A percentile compares a stretch with the other conserved stretches of the same genome.
phyloP scores from a whole-genome alignment of 2,329 filamentous ascomycete species.

The Curvularia sp. region DNA sequence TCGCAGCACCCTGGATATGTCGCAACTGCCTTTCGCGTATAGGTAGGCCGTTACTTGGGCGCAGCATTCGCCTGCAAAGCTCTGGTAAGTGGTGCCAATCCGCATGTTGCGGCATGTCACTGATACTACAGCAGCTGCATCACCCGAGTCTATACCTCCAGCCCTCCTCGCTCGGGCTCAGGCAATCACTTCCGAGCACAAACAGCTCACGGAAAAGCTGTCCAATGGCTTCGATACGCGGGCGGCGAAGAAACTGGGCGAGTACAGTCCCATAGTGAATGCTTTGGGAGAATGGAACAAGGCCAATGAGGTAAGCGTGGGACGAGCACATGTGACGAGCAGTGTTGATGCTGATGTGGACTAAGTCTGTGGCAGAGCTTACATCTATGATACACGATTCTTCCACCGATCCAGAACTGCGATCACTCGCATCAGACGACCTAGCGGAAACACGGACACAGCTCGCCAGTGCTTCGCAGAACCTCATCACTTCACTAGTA shows the following conservation, averaged over 20 bases:
- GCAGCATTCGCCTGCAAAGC: conserved; percentile 38
- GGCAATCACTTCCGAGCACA: conserved; percentile 63
- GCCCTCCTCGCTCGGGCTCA: conserved; percentile 64
- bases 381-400: conserved; percentile 76
- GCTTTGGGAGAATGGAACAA: conserved; percentile 65
- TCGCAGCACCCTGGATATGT: conserved; percentile 55
- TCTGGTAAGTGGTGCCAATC: conserved; percentile 26
- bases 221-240: conserved; percentile 63
- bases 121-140: conserved; percentile 30
- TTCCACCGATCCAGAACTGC: conserved; percentile 65
- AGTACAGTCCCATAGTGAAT: conserved; percentile 60
- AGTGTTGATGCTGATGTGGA: conserved; percentile 29
- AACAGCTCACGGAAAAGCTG: conserved; percentile 60
- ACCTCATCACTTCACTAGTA: conserved; percentile 78
- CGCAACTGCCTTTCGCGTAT: conserved; percentile 56
- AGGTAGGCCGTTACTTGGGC: conserved; percentile 43
- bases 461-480: conserved; percentile 69
- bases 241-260: conserved; percentile 65
- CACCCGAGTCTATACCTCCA: conserved; percentile 56
- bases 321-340: background rate
- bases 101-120: background rate
- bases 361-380: conserved; percentile 70
- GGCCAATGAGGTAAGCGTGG: conserved; percentile 60
- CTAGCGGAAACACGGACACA: conserved; percentile 69
- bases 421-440: conserved; percentile 70